These are phyloP conservation scores for Fusarium subtropicale DNA, from an alignment of 2,329 filamentous ascomycete species.

Conservation along the genomic window DNA sequence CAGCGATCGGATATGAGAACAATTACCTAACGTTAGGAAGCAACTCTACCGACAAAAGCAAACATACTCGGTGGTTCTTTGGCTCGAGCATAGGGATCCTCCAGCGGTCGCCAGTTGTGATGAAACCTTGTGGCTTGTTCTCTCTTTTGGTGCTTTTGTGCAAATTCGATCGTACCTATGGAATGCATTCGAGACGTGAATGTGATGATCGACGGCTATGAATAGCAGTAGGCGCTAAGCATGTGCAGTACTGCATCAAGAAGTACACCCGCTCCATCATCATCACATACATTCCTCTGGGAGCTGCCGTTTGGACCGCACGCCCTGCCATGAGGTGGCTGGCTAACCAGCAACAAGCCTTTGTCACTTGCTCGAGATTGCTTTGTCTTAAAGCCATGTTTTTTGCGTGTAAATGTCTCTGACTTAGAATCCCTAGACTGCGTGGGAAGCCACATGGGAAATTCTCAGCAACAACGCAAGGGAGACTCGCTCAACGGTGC, in stretches of 20 bases:
- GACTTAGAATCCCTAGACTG: constrained; percentile 10
- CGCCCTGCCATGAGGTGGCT: constrained; percentile 39
- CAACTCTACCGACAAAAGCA: constrained; percentile 20
- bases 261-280: constrained; percentile 21
- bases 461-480: constrained; percentile 32
- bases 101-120: constrained; percentile 9
- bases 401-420: constrained; percentile 22
- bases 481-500: constrained; percentile 30
- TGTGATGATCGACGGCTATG: constrained; percentile 33
- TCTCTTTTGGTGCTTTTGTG: constrained; percentile 16
- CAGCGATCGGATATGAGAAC: constrained; percentile 12
- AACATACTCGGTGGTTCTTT: constrained; percentile 15
- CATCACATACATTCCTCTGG: constrained; percentile 38
- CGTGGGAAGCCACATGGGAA: constrained; percentile 34
- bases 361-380: constrained; percentile 17
- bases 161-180: constrained; percentile 5
- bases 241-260: constrained; percentile 17
- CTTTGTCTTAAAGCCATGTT: constrained; percentile 38
- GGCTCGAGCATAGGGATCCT: constrained; percentile 12
- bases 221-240: constrained; percentile 34
- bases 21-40: constrained; percentile 4
- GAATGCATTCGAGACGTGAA: constrained; percentile 8
- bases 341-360: not conserved
- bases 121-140: constrained; percentile 34
- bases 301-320: constrained; percentile 9